Evolutionary conservation across 768 basidiomycete genomes (phyloP).

Genomic region (Trametes cubensis): DNA sequence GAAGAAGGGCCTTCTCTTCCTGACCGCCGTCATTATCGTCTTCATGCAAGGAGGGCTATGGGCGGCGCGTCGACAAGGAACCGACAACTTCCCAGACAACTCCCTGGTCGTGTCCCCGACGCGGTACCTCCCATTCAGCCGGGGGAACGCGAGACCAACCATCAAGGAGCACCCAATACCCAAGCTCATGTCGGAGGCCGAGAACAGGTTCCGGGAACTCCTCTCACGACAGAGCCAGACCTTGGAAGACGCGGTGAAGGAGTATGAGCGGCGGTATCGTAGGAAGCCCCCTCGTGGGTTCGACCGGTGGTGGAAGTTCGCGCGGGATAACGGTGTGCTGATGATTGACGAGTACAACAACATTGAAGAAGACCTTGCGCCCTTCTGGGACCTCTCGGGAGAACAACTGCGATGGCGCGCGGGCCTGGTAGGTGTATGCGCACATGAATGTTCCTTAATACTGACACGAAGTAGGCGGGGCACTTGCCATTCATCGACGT

Average conservation of each 20-base stretch:
- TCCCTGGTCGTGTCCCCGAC: conserved; percentile 27
- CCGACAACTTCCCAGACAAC: conserved; percentile 31
- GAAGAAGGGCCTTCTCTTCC: conserved; percentile 33
- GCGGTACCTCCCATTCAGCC: conserved; percentile 29
- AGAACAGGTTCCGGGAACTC: conserved; percentile 65
- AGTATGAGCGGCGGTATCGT: conserved; percentile 79
- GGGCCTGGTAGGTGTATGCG: conserved; percentile 48
- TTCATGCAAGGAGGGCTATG: conserved; percentile 41
- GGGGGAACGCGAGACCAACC: conserved; percentile 21
- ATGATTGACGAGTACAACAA: conserved; percentile 91
- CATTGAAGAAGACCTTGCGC: conserved; percentile 76
- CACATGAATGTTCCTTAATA: conserved; percentile 2
- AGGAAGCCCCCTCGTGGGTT: conserved; percentile 88
- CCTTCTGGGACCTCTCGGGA: conserved; percentile 79
- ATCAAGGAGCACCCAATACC: conserved; percentile 78
- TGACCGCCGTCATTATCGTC: conserved; percentile 31
- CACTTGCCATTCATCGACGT: conserved; percentile 83
- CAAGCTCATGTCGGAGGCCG: conserved; percentile 81
- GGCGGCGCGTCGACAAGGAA: conserved; percentile 30
- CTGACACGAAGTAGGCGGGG: conserved; percentile 54
- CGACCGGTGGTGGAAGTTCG: conserved; percentile 88
- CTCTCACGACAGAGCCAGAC: conserved; percentile 79
- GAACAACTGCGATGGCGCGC: conserved; percentile 71
- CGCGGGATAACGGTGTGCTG: conserved; percentile 66
- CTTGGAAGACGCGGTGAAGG: conserved; percentile 72